These are phyloP conservation scores for Schizophyllum commune DNA, from an alignment of 1,284 basidiomycete species.

Conservation along the genomic window DNA sequence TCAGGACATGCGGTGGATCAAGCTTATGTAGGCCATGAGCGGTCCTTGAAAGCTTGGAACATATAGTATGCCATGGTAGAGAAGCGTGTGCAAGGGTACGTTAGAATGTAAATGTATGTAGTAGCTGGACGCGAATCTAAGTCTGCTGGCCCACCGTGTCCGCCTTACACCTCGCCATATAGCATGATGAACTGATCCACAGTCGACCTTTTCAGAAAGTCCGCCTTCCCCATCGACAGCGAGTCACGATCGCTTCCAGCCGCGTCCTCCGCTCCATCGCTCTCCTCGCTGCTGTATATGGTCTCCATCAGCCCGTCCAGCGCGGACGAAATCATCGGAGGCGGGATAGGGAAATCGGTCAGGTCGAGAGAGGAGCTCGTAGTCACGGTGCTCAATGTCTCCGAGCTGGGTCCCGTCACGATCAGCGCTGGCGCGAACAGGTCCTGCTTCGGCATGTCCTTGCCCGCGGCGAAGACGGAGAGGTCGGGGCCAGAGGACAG, in stretches of 20 bases:
- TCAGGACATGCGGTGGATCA: no score
- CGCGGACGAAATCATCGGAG: slow-evolving; percentile 10
- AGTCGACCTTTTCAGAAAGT: slow-evolving; percentile 12
- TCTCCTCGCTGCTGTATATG: slow-evolving; percentile 10
- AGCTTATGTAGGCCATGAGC: no score
- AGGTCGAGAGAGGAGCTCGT: slow-evolving; percentile 25
- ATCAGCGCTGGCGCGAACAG: slow-evolving; percentile 21
- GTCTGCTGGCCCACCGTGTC: no score
- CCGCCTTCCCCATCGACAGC: slow-evolving; percentile 4
- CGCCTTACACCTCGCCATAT: slow-evolving; percentile 7
- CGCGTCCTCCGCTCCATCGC: slow-evolving; percentile 13
- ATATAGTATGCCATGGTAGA: no score
- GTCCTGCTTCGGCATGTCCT: slow-evolving; percentile 1
- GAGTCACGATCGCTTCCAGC: not conserved
- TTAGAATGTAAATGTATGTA: no score
- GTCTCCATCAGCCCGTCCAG: slow-evolving; percentile 8
- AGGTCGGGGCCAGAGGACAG: not conserved
- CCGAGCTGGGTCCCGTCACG: slow-evolving; percentile 28
- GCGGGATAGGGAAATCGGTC: slow-evolving; percentile 37
- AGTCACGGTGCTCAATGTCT: slow-evolving; percentile 24
- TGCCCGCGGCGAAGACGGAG: not conserved
- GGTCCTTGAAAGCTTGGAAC: no score
- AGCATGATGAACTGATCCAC: slow-evolving; percentile 20
- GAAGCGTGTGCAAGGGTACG: no score
- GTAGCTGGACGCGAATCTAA: no score